phyloP scores from a whole-genome alignment of 345 rosid genomes.

The Pistacia vera region DNA sequence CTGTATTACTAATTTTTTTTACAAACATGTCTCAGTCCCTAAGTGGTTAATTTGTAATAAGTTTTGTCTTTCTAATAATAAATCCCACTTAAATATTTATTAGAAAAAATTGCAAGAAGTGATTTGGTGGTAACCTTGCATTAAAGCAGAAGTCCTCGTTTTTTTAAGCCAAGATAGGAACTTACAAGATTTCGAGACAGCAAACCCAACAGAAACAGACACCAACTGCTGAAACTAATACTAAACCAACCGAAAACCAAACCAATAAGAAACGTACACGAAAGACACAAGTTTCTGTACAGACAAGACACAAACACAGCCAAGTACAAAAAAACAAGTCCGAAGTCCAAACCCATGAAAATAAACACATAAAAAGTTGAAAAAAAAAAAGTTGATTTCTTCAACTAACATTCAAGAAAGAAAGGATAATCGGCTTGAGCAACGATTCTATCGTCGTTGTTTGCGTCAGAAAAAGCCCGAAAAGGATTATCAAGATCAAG shows the following conservation, averaged over 20 bases:
- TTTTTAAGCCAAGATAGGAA: too few species aligned
- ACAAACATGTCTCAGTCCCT: too few species aligned
- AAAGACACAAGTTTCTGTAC: background rate
- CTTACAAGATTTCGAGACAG: background rate
- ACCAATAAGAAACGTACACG: background rate
- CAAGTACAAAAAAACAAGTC: background rate
- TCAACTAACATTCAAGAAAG: conserved; percentile 56
- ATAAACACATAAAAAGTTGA: background rate
- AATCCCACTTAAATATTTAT: too few species aligned
- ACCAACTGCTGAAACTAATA: background rate
- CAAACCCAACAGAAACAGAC: background rate
- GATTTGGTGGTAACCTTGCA: background rate
- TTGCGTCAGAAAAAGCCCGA: conserved; percentile 79
- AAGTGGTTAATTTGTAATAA: conserved; percentile 15
- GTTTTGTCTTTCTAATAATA: too few species aligned
- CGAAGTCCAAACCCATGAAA: conserved; percentile 19
- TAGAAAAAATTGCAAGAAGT: too few species aligned
- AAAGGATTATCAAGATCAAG: conserved; percentile 46
- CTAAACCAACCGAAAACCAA: background rate
- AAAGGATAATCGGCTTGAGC: conserved; percentile 48
- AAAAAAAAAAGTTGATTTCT: background rate
- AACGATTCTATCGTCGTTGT: conserved; percentile 21
- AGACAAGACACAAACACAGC: background rate
- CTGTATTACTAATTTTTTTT: too few species aligned
- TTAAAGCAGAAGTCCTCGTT: too few species aligned